These are phyloP conservation scores for Falciphora oryzae DNA, from an alignment of 2,329 filamentous ascomycete species.

Conservation along the genomic window DNA sequence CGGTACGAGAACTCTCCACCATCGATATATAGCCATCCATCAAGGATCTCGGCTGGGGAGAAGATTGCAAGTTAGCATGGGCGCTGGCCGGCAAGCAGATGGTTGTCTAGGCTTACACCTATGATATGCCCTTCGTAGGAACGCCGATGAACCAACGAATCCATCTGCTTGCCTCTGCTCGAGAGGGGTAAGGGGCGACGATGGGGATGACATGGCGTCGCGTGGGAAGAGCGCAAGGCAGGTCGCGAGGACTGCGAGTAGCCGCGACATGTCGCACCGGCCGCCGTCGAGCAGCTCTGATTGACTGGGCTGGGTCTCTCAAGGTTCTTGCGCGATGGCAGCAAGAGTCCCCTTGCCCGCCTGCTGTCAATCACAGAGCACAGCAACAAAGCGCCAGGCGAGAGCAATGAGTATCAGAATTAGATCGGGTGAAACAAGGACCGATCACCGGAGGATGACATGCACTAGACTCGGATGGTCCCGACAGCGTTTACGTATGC, in stretches of 20 bases:
- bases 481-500: not conserved
- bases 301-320: no score
- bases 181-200: not conserved
- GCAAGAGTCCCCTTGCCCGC: no score
- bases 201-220: not conserved
- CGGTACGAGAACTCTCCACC: constrained; percentile 19
- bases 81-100: not conserved
- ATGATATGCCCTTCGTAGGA: constrained; percentile 19
- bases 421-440: no score
- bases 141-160: constrained; percentile 10
- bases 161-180: constrained; percentile 13
- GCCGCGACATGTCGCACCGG: not conserved
- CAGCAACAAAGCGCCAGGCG: no score
- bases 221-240: not conserved
- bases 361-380: no score
- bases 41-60: constrained; percentile 17
- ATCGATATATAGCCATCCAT: constrained; percentile 18
- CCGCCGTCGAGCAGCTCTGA: not conserved
- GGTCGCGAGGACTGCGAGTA: not conserved
- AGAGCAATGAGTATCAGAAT: no score
- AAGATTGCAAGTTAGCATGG: not conserved
- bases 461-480: not conserved
- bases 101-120: constrained; percentile 15
- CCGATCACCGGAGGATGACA: not conserved
- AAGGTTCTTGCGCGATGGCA: no score